Evolutionary conservation across 257 asterid species (phyloP).

Genomic region (Ajuga chamaepitys): DNA sequence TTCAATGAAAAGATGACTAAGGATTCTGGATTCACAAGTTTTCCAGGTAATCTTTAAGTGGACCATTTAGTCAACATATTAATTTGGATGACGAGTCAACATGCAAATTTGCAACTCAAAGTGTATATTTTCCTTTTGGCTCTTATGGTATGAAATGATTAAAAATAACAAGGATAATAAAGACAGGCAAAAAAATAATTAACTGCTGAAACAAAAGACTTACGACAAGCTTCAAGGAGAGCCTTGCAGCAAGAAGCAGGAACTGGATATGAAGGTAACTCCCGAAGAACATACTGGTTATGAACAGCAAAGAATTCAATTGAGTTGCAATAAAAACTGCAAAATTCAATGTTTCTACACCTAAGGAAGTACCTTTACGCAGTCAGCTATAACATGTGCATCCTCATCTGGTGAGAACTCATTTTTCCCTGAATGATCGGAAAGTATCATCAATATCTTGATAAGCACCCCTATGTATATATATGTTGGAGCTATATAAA

Average conservation of each 20-base stretch:
- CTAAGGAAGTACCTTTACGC: constrained; percentile 69
- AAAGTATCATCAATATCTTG: background rate
- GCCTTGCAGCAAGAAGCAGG: constrained; percentile 99
- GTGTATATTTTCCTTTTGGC: background rate
- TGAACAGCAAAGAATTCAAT: constrained; percentile 9
- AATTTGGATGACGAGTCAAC: constrained; percentile 6
- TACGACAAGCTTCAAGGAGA: constrained; percentile 86
- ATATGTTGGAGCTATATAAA: background rate
- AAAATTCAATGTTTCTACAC: constrained; percentile 10
- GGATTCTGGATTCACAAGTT: background rate
- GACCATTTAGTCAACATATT: background rate
- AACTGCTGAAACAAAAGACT: constrained; percentile 25
- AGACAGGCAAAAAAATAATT: too few relatives aligned
- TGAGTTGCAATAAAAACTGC: constrained; percentile 7
- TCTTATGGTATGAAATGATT: too few relatives aligned
- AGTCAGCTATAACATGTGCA: constrained; percentile 93
- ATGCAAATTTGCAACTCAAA: background rate
- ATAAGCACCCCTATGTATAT: background rate
- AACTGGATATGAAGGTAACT: constrained; percentile 96
- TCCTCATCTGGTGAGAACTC: constrained; percentile 86
- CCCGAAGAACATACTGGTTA: constrained; percentile 84
- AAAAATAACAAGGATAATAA: constrained; percentile 4
- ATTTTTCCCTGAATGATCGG: constrained; percentile 49
- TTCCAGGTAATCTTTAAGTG: background rate
- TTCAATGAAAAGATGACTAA: constrained; percentile 2